Base-by-base conservation (phyloP, 1,139 yeast species). In the Pneumocystis jirovecii region DNA sequence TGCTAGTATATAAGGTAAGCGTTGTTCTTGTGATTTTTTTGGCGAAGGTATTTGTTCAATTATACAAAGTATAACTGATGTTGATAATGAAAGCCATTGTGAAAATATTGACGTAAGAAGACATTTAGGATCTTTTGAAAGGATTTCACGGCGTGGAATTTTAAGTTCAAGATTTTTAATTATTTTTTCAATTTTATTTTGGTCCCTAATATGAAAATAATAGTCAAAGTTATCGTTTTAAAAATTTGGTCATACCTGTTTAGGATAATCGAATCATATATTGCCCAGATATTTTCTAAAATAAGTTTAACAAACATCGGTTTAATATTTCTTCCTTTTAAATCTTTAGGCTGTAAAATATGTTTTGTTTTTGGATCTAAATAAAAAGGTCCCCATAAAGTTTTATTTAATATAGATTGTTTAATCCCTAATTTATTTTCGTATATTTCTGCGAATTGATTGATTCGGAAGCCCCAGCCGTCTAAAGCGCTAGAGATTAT, bases 391-490 rank as follows among this genome's bases (percentile, higher is more conserved):
- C 98, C 98, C 98, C 98, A 95, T 2, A 95, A 78, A n/a, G 93
- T 90, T 72, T 88, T 88, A 68, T 87, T 85, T 62, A 95, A 80
- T 66, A 84, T 89, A 44, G 83, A 82, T 68, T 90, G 85, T 68
- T 89, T 87, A 70, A 93, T 87, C 0, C 96, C 97, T 50, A 93
- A 78, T 72, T 89, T 90, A 57, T 84, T 83, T 76, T 87, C 95
- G 73, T 89, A 89, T 59, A 95, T 84, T 67, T 87, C 85, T 5
- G 97, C 89, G 76, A 93, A 87, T 68, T 95, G 96, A 67, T 88
- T 84, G 57, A 95, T 80, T 64, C 90, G 87, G 75, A 95, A 95
- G 0, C 97, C 98, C 98, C 98, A 95, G 3, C 97, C 97, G 75
- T 93, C 98, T 34, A 87, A 80, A 0, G 98, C 98, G 60, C 96